phyloP scores from a whole-genome alignment of 192 early-diverging fungal species.

The Rhizophagus prolifer region DNA sequence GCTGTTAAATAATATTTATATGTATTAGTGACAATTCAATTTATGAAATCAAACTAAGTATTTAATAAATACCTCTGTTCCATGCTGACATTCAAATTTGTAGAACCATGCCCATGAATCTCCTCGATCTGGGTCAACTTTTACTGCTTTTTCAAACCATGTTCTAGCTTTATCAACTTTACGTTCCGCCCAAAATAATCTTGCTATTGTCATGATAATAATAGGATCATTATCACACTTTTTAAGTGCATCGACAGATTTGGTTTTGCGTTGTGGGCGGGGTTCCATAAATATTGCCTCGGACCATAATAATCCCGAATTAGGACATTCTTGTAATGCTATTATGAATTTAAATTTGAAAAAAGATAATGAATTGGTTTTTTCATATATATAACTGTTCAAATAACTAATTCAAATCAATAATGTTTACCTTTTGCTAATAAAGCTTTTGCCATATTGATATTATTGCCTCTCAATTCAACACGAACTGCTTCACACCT shows the following conservation, averaged over 20 bases:
- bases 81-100: conserved; percentile 85
- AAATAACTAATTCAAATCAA: neutral
- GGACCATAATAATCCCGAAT: conserved; percentile 83
- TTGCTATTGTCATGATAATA: conserved; percentile 78
- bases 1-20: conserved; percentile 17
- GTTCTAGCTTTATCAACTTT: conserved; percentile 90
- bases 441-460: conserved; percentile 67
- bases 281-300: conserved; percentile 84
- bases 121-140: conserved; percentile 82
- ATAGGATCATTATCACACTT: conserved; percentile 84
- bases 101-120: conserved; percentile 96
- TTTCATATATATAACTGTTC: neutral
- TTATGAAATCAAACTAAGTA: neutral
- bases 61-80: conserved; percentile 46
- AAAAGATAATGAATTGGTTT: neutral
- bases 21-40: neutral
- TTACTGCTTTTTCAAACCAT: conserved; percentile 87
- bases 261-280: conserved; percentile 82
- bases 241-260: conserved; percentile 88
- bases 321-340: conserved; percentile 91
- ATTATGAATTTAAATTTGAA: neutral
- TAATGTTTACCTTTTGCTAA: conserved; percentile 59
- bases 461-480: conserved; percentile 71
- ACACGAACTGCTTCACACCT: conserved; percentile 74
- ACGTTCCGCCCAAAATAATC: conserved; percentile 91